Evolutionary conservation across 176 grass and related monocot genomes (phyloP), one percentile per base, ranked within the genome.

Genomic region (Carex pumila): DNA sequence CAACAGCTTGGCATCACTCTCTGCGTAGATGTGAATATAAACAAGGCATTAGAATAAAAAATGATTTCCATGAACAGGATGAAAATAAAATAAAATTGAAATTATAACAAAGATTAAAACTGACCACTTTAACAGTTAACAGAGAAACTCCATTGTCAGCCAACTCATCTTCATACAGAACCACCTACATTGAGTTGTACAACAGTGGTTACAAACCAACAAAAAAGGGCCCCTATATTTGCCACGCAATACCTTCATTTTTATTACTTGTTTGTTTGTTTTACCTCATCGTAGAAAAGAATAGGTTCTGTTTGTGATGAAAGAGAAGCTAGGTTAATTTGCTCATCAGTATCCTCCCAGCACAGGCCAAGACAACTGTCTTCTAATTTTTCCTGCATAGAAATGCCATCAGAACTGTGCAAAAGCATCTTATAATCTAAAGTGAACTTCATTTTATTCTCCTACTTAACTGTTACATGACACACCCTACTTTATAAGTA

Each of bases 121-220:
- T 89, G 88, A 98, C 95, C 89, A 95, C 95, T 89, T 92, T 89
- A 45, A 90, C 95, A 55, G 95, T 98, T 86, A 98, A 85, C 39
- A 98, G 87, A 84, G 95, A 98, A 63, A 94, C 91, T 76, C 92
- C 95, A 90, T 76, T 94, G 81, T 98, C 92, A 31, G 95, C 95
- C 85, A 98, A 84, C 85, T 98, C 95, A 81, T 98, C 95, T 87
- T 98, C 95, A 81, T 95, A 98, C 70, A 98, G 85, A 80, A 95
- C 90, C 47, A 98, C 95, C 95, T 95, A 83, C 14, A 85, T 63
- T 55, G 52, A 30, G 64, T n/a, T 36, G 78, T 47, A 90, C 72
- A 53, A 6, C 11, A 77, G 21, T 62, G 17, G 47, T 65, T 22
- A 85, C 50, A 18, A 36, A 57, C 25, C 14, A 78, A 78, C 52